Base-by-base conservation (phyloP, 2,329 filamentous ascomycete genomes). In the Exophiala viscosa region DNA sequence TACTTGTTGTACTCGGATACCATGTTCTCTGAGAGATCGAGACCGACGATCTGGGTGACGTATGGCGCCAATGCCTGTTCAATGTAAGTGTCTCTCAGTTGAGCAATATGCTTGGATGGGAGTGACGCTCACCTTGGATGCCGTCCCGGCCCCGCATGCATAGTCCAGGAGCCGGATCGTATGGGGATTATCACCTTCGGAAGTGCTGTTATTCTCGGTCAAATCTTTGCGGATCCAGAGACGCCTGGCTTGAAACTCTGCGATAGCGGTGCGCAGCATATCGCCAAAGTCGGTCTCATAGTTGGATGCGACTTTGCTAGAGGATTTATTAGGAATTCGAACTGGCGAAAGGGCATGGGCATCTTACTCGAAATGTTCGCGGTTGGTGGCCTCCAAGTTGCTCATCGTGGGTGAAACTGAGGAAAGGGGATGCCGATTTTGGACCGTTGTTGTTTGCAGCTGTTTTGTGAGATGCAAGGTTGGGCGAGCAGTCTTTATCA, bases 21-120 rank as follows among this genome's bases (percentile, higher is more conserved):
- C 86, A 90, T 90, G 55, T 80, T 80, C 55, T 82, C 76, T 0
- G 86, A 85, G 50, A 89, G 70, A 64, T 90, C 87, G 40, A 90
- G 76, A 34, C 85, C 87, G n/a, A 84, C 70, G 40, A 81, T 79
- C 59, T 83, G 76, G 1, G 80, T 82, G 3, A 82, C 76, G 60
- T 81, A 84, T 2, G 83, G 81, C 1, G 77, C 78, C 10, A 87
- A 73, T 11, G 80, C 74, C 81, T 49, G 23, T 46, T 13, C 5
- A 28, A 46, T 18, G 13, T 38, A 34, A 28, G 35, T 39, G 13
- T 15, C 31, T n/a, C 46, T 34, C 35, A 6, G 31, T 7, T n/a
- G 32, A 28, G 36, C 11, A 34, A 47, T 5, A 28, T 28, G 3
- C 5, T 28, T 28, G 3, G 36, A 7, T 20, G 20, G n/a, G 23